phyloP scores from a whole-genome alignment of 148 eudicot species.

The Mesembryanthemum crystallinum region DNA sequence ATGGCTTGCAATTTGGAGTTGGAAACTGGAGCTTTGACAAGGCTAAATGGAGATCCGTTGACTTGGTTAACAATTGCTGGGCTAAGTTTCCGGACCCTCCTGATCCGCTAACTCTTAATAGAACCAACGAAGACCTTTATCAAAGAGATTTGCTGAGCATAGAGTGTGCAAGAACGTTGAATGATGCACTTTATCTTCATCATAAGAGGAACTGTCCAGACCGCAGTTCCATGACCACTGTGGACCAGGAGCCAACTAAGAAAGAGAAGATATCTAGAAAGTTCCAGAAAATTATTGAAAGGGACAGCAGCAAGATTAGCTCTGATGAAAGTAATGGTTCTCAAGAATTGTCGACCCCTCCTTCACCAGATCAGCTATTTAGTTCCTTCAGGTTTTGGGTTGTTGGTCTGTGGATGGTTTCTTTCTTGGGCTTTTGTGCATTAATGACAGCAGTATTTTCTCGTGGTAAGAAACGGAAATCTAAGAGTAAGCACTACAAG shows the following conservation, averaged over 20 bases:
- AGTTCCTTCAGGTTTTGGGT: conserved; percentile 63
- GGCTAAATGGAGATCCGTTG: conserved; percentile 70
- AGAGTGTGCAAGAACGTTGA: conserved; percentile 68
- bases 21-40: conserved; percentile 96
- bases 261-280: conserved; percentile 36
- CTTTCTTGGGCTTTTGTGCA: conserved; percentile 50
- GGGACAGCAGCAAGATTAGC: conserved; percentile 13
- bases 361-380: conserved; percentile 31
- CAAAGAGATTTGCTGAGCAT: conserved; percentile 75
- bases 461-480: conserved; percentile 48
- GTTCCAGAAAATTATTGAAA: conserved; percentile 38
- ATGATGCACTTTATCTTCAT: conserved; percentile 64
- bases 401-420: conserved; percentile 53
- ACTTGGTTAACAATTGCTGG: conserved; percentile 79
- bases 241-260: conserved; percentile 14
- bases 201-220: conserved; percentile 59
- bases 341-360: conserved; percentile 31
- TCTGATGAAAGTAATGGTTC: conserved; percentile 26
- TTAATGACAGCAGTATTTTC: conserved; percentile 43
- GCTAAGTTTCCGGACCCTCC: conserved; percentile 93
- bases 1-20: conserved; percentile 63
- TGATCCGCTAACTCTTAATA: conserved; percentile 49
- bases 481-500: conserved; percentile 57
- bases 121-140: conserved; percentile 38
- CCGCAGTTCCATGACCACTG: conserved; percentile 29